Evolutionary conservation across 176 grass and related monocot species (phyloP).

Genomic region (Triticum timopheevii): DNA sequence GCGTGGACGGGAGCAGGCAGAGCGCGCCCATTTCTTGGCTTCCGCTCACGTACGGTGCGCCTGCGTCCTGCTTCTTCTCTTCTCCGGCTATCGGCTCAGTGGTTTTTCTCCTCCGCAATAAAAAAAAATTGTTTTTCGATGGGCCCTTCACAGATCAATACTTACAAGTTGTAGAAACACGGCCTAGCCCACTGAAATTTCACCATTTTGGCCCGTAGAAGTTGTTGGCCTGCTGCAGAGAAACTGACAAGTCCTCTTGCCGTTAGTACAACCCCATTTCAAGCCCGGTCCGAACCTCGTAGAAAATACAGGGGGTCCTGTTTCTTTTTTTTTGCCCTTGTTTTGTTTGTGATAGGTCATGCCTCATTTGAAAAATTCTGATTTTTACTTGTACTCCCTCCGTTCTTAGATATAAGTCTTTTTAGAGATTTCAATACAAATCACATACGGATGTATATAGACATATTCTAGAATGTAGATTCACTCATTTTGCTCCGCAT

Average conservation of each 20-base stretch:
- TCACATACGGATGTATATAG: too few relatives aligned
- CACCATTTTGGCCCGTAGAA: not conserved
- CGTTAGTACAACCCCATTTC: too few relatives aligned
- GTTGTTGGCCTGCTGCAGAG: too few relatives aligned
- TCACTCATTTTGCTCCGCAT: too few relatives aligned
- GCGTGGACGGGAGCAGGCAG: constrained; percentile 33
- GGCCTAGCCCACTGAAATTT: not conserved
- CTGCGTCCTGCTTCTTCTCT: not conserved
- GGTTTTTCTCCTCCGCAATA: not conserved
- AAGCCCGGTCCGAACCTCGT: too few relatives aligned
- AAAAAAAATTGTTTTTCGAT: not conserved
- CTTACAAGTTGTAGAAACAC: not conserved
- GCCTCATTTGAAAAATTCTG: too few relatives aligned
- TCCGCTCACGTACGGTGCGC: not conserved
- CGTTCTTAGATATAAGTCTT: too few relatives aligned
- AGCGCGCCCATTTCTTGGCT: constrained; percentile 46
- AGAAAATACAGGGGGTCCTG: not conserved
- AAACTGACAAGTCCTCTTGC: too few relatives aligned
- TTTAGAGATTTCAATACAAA: too few relatives aligned
- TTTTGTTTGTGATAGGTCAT: too few relatives aligned
- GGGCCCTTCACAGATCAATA: not conserved
- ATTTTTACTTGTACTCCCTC: not conserved
- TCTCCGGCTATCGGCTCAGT: too few relatives aligned
- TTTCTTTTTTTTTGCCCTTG: not conserved
- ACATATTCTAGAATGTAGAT: too few relatives aligned